These are phyloP conservation scores for Xylariaceae sp. DNA, from an alignment of 2,329 filamentous ascomycete species.

Conservation along the genomic window DNA sequence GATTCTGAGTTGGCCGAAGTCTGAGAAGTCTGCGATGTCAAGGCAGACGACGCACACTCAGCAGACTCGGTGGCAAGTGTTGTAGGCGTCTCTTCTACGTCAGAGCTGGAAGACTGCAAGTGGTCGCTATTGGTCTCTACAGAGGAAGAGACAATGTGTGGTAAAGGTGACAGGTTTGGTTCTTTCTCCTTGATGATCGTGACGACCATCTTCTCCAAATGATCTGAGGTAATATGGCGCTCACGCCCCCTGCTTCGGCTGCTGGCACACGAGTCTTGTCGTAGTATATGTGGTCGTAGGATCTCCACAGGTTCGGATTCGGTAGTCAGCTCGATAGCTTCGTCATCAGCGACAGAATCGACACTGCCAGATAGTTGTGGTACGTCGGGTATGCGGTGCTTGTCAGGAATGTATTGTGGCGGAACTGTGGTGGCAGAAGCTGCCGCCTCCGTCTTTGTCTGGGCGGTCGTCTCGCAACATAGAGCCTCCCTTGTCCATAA, in stretches of 20 bases:
- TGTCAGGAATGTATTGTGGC: constrained; percentile 57
- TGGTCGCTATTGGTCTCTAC: constrained; percentile 56
- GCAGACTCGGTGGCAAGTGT: constrained; percentile 39
- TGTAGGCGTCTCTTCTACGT: constrained; percentile 61
- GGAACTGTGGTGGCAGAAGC: constrained; percentile 50
- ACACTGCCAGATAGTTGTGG: constrained; percentile 80
- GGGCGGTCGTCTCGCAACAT: constrained; percentile 73
- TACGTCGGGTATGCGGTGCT: constrained; percentile 57
- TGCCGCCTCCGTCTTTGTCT: constrained; percentile 54
- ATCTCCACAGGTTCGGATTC: constrained; percentile 65
- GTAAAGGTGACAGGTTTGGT: constrained; percentile 63
- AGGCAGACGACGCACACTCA: constrained; percentile 33
- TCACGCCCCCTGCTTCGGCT: constrained; percentile 77
- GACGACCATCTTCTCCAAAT: constrained; percentile 92
- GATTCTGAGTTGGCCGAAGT: constrained; percentile 54
- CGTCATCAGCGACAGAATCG: constrained; percentile 75
- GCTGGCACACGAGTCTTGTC: constrained; percentile 73
- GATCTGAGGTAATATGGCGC: constrained; percentile 90
- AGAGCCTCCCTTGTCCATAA: constrained; percentile 94
- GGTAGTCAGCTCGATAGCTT: constrained; percentile 63
- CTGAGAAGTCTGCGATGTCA: constrained; percentile 27
- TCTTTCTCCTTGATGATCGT: constrained; percentile 91
- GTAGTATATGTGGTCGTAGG: constrained; percentile 69
- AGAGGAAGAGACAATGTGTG: constrained; percentile 48
- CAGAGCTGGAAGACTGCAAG: constrained; percentile 50